phyloP scores from a whole-genome alignment of 2,329 filamentous ascomycete species.

The Colletotrichum phormii region DNA sequence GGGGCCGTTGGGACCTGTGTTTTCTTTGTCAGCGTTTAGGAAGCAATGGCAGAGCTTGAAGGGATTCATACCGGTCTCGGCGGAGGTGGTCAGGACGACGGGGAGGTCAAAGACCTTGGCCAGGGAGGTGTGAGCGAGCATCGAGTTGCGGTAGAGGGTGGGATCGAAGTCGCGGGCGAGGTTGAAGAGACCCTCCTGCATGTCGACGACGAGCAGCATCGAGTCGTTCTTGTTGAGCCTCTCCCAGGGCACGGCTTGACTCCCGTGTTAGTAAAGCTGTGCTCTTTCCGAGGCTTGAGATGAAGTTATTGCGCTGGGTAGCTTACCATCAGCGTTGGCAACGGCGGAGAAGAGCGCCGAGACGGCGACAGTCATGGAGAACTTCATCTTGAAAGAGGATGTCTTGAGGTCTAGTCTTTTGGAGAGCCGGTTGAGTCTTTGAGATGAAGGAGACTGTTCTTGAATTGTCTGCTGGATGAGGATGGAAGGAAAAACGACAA shows the following conservation, averaged over 20 bases:
- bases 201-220: slow-evolving; percentile 51
- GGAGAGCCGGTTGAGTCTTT: slow-evolving; percentile 16
- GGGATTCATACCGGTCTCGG: slow-evolving; percentile 59
- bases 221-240: slow-evolving; percentile 49
- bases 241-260: slow-evolving; percentile 44
- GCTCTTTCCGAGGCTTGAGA: background rate
- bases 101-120: slow-evolving; percentile 76
- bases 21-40: background rate
- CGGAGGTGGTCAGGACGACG: slow-evolving; percentile 77
- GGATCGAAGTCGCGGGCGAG: slow-evolving; percentile 74
- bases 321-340: slow-evolving; percentile 23
- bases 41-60: accelerated
- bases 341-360: slow-evolving; percentile 32
- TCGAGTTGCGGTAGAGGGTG: slow-evolving; percentile 73
- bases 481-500: background rate
- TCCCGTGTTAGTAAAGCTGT: slow-evolving; percentile 1
- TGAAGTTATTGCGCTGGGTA: background rate
- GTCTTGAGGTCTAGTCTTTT: background rate
- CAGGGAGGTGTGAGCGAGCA: slow-evolving; percentile 75
- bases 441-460: slow-evolving; percentile 12
- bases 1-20: slow-evolving; percentile 74
- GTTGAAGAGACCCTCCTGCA: slow-evolving; percentile 51
- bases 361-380: slow-evolving; percentile 31
- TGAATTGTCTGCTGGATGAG: slow-evolving; percentile 32
- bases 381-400: slow-evolving; percentile 31